Conservation (phyloP, 768 basidiomycete species). For the Udeniomyces megalosporus region DNA sequence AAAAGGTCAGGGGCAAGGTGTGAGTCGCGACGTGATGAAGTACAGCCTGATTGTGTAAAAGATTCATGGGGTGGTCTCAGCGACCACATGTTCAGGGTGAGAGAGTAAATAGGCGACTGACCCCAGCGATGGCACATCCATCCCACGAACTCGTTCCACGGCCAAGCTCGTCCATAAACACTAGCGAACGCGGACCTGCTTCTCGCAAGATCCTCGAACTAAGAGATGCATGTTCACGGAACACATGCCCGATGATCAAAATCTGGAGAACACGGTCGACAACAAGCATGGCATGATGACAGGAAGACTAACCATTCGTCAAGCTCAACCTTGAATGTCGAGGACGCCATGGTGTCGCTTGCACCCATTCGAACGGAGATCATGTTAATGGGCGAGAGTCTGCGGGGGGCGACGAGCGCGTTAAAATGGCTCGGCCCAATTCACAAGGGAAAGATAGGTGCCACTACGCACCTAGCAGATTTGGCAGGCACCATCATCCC, state of each 20-base stretch:
- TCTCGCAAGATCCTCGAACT: conserved; percentile 63
- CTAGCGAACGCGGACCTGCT: conserved; percentile 81
- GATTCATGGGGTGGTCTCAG: neutral
- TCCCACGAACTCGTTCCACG: conserved; percentile 94
- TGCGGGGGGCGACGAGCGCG: conserved; percentile 22
- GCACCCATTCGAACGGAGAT: conserved; percentile 98
- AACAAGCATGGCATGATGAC: neutral
- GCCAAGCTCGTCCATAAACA: conserved; percentile 89
- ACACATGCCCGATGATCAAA: neutral
- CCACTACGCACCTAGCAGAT: neutral
- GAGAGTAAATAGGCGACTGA: conserved; percentile 27
- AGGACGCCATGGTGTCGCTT: conserved; percentile 90
- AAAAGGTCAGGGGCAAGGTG: conserved; percentile 79
- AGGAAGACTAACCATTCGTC: conserved; percentile 66
- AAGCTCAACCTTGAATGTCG: conserved; percentile 95
- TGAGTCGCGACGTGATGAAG: conserved; percentile 87
- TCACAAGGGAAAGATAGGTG: neutral
- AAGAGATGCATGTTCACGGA: neutral
- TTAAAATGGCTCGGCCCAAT: neutral
- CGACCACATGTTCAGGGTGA: neutral
- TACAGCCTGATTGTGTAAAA: conserved; percentile 47
- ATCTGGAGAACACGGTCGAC: neutral
- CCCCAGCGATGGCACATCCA: conserved; percentile 92
- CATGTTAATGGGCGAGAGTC: conserved; percentile 72
- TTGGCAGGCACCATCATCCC: conserved; percentile 89